These are phyloP conservation scores for Hanseniaspora taiwanica DNA, from an alignment of 805 yeast species.

Conservation along the genomic window DNA sequence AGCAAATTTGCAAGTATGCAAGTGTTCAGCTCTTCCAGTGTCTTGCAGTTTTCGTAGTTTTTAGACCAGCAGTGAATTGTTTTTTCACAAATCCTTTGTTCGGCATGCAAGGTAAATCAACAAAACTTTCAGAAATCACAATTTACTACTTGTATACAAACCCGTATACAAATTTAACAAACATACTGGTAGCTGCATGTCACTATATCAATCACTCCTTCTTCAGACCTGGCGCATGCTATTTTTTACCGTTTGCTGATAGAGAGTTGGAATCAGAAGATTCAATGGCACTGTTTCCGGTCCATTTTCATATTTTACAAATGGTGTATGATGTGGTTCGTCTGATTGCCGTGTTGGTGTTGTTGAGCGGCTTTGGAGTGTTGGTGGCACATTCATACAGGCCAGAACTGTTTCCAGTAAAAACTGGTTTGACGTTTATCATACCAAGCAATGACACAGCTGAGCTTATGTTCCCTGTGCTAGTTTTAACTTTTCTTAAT, in stretches of 20 bases:
- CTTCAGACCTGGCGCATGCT: not conserved
- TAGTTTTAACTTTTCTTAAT: not conserved
- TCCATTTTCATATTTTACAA: not conserved
- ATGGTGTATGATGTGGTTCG: not conserved
- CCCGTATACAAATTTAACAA: not conserved
- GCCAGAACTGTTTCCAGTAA: not conserved
- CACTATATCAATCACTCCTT: not conserved
- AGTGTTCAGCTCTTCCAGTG: not conserved
- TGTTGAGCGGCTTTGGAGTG: not conserved
- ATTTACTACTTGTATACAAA: not conserved
- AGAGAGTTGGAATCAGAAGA: not conserved
- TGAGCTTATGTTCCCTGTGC: not conserved
- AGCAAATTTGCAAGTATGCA: not conserved
- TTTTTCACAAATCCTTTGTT: not conserved
- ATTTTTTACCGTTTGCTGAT: not conserved
- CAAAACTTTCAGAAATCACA: not conserved
- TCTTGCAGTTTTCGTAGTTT: not conserved
- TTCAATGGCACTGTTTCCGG: not conserved
- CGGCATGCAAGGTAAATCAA: not conserved
- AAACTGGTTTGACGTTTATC: too few relatives aligned
- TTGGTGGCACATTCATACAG: not conserved
- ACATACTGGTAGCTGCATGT: not conserved
- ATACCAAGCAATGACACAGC: not conserved
- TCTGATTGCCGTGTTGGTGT: not conserved
- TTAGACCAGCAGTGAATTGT: not conserved